phyloP scores from a whole-genome alignment of 768 basidiomycete species.

The Boletus barrowsii region DNA sequence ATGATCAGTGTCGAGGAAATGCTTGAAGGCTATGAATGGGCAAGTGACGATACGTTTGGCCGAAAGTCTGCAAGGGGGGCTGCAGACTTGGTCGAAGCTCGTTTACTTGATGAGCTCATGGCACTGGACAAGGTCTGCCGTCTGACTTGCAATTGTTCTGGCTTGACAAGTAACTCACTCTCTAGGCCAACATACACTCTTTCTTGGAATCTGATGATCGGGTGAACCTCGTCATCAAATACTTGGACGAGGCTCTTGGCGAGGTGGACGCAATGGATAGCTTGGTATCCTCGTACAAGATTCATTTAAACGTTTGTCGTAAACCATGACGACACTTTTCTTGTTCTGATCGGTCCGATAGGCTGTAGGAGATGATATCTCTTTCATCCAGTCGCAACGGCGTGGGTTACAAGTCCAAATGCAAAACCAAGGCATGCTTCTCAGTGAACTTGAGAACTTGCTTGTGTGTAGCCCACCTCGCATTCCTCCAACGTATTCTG shows the following conservation, averaged over 20 bases:
- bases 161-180: not conserved
- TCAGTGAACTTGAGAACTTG: constrained; percentile 84
- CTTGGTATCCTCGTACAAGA: constrained; percentile 89
- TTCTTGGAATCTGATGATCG: constrained; percentile 96
- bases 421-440: constrained; percentile 85
- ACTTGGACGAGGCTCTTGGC: constrained; percentile 82
- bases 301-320: constrained; percentile 82
- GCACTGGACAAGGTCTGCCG: constrained; percentile 84
- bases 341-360: constrained; percentile 33
- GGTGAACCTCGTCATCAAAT: constrained; percentile 78
- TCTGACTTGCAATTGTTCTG: not conserved
- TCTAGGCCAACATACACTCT: constrained; percentile 89
- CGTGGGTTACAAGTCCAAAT: constrained; percentile 96
- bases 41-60: constrained; percentile 71
- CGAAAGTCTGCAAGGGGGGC: constrained; percentile 65
- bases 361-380: constrained; percentile 95
- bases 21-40: constrained; percentile 98
- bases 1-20: constrained; percentile 95
- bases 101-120: constrained; percentile 83
- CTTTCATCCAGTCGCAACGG: constrained; percentile 93
- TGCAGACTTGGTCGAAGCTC: constrained; percentile 88
- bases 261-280: constrained; percentile 91
- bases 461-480: constrained; percentile 47
- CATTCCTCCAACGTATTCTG: not conserved
- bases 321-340: not conserved